These are phyloP conservation scores for Saccharomyces cerevisiae DNA, from an alignment of 805 yeast species.

Conservation along the genomic window DNA sequence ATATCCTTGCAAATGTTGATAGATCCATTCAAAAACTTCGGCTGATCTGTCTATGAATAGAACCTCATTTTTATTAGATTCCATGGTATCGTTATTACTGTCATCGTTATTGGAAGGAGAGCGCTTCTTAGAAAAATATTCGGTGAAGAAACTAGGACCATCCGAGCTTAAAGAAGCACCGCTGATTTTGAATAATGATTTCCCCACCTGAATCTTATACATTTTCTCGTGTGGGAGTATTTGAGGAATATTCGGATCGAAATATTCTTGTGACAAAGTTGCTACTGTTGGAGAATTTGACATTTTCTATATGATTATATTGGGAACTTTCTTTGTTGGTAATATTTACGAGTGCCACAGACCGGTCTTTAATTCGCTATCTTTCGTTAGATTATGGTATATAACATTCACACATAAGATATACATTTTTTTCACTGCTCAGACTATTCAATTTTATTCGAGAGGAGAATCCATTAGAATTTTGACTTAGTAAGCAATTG, in stretches of 20 bases:
- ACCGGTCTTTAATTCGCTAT: neutral
- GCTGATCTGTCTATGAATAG: constrained; percentile 72
- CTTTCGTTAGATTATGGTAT: neutral
- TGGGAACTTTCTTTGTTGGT: neutral
- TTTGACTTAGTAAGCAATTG: neutral
- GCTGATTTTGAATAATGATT: constrained; percentile 44
- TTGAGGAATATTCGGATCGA: constrained; percentile 15
- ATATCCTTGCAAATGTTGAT: constrained; percentile 75
- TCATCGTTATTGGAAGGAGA: neutral
- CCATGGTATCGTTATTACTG: neutral
- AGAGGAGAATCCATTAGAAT: neutral
- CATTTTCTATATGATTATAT: neutral
- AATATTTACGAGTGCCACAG: neutral
- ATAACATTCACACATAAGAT: neutral
- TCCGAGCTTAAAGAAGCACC: constrained; percentile 84
- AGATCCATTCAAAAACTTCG: constrained; percentile 54
- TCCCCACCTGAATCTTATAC: constrained; percentile 66
- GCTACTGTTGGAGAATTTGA: constrained; percentile 1
- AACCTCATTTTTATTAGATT: constrained; percentile 26
- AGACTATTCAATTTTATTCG: neutral
- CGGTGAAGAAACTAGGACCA: constrained; percentile 82
- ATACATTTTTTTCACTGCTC: neutral
- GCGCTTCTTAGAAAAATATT: constrained; percentile 41
- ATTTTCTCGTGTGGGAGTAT: constrained; percentile 59
- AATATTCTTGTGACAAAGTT: constrained; percentile 7